phyloP scores from a whole-genome alignment of 108 stramenopile species.

The Cyclotella choctawhatcheeana region DNA sequence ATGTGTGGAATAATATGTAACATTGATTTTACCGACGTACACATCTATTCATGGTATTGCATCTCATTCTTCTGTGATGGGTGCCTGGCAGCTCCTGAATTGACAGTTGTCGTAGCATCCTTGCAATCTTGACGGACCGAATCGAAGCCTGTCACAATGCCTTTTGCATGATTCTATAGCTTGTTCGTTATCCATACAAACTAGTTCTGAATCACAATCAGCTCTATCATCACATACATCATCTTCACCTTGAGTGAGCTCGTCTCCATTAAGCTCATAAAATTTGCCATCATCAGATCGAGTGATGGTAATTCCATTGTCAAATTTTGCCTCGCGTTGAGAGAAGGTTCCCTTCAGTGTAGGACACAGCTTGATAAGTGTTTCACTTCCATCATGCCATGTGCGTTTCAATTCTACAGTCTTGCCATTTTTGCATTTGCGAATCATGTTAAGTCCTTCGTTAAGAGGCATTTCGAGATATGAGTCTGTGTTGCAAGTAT shows the following conservation, averaged over 20 bases:
- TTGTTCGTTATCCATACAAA: slow-evolving; percentile 4
- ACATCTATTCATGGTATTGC: background rate
- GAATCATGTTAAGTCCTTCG: background rate
- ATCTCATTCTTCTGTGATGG: slow-evolving; percentile 12
- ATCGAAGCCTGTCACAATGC: slow-evolving; percentile 15
- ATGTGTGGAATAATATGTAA: too few species aligned
- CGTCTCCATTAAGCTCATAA: slow-evolving; percentile 20
- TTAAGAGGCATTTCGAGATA: slow-evolving; percentile 12
- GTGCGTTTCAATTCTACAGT: slow-evolving; percentile 22
- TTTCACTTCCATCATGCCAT: slow-evolving; percentile 1
- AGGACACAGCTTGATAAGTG: slow-evolving; percentile 10
- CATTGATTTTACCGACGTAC: too few species aligned
- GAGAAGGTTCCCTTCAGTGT: background rate
- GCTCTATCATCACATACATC: slow-evolving; percentile 21
- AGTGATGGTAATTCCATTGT: slow-evolving; percentile 4
- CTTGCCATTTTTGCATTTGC: slow-evolving; percentile 16
- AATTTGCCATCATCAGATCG: slow-evolving; percentile 5
- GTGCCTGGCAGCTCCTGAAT: slow-evolving; percentile 10
- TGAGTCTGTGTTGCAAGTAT: slow-evolving; percentile 15
- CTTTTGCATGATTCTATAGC: slow-evolving; percentile 8
- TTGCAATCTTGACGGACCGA: slow-evolving; percentile 1
- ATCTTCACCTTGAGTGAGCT: slow-evolving; percentile 5
- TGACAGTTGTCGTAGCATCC: slow-evolving; percentile 4
- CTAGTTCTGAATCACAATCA: slow-evolving; percentile 18
- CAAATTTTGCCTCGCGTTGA: slow-evolving; percentile 9